A percentile compares a stretch with the other conserved stretches of the same genome.
phyloP scores from a whole-genome alignment of 352 stramenopile species.

The Phytophthora vignae region DNA sequence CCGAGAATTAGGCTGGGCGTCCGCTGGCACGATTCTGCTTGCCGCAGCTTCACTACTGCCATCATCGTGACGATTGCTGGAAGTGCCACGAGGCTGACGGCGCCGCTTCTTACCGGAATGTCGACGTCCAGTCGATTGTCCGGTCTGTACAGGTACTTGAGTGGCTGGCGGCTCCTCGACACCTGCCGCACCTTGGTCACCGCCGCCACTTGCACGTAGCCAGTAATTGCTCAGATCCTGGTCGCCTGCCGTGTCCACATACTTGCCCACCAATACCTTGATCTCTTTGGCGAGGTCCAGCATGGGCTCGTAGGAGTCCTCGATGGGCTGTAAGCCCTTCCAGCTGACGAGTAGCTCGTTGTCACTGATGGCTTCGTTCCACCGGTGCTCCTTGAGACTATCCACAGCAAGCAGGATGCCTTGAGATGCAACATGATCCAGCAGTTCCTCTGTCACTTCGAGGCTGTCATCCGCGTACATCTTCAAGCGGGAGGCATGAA shows the following conservation, averaged over 20 bases:
- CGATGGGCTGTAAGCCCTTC: not conserved
- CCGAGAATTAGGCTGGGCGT: too few relatives aligned
- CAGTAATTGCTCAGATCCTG: not conserved
- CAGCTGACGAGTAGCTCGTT: not conserved
- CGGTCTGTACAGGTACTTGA: too few relatives aligned
- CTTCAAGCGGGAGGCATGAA: slow-evolving; percentile 7
- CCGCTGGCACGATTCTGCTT: too few relatives aligned
- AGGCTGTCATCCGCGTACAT: slow-evolving; percentile 3
- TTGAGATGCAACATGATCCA: slow-evolving; percentile 10
- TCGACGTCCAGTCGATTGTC: too few relatives aligned
- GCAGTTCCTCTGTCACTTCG: not conserved
- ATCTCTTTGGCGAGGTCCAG: not conserved
- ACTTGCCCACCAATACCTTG: not conserved
- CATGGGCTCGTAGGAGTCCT: not conserved
- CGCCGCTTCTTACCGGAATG: too few relatives aligned
- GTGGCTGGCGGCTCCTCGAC: too few relatives aligned
- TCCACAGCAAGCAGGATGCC: slow-evolving; percentile 3
- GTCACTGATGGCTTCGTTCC: not conserved
- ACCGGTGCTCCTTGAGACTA: too few relatives aligned
- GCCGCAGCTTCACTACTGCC: too few relatives aligned
- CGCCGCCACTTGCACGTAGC: too few relatives aligned
- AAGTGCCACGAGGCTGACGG: too few relatives aligned
- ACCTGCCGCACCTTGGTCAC: too few relatives aligned
- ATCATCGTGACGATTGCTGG: too few relatives aligned
- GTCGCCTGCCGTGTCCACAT: not conserved